Base-by-base conservation (phyloP, 495 filamentous ascomycete genomes). In the Penicillium odoratum region DNA sequence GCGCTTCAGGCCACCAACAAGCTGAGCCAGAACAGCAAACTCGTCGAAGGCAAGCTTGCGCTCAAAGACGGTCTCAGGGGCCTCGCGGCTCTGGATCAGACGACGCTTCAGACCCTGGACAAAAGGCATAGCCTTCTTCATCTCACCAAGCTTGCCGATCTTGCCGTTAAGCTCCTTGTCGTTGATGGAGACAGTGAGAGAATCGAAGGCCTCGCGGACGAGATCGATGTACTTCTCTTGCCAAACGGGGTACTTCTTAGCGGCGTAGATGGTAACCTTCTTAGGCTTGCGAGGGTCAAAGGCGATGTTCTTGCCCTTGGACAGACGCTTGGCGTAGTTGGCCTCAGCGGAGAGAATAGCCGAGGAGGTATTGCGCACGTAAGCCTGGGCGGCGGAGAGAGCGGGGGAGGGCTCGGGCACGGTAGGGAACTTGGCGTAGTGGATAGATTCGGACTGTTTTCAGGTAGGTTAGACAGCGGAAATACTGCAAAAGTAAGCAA, bases 91-190 rank as follows among this genome's bases (percentile, higher is more conserved):
- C 21, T 67, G 69, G 45, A 88, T 70, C 26, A 98, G 80, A 18
- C 90, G 82, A 64, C 83, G 87, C 87, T 97, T 97, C 49, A 98
- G 74, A 1, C 67, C 74, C 72, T 98, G 92, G 5, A 98, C 85
- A 66, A 97, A 98, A 5, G 95, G 95, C 94, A 98, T 98, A 28
- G 91, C 93, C 74, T 93, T 91, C 84, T 98, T 98, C 83, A 89
- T 90, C 74, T 97, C 93, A 29, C 83, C 81, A 66, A 94, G 83
- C 76, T 92, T 92, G 63, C 81, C 83, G 21, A 93, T 82, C 64
- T 86, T 83, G 50, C 82, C 82, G 63, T 83, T 90, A 18, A 97
- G 75, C 53, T 82, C 83, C 77, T 94, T 95, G 66, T 96, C 91
- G 59, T 95, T 85, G 62, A 88, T 69, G 25, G 67, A 69, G 57